Percentiles rank a stretch among this genome's conserved stretches.
Evolutionary conservation across 768 basidiomycete species (phyloP).

Genomic region (Clitopilus hobsonii): DNA sequence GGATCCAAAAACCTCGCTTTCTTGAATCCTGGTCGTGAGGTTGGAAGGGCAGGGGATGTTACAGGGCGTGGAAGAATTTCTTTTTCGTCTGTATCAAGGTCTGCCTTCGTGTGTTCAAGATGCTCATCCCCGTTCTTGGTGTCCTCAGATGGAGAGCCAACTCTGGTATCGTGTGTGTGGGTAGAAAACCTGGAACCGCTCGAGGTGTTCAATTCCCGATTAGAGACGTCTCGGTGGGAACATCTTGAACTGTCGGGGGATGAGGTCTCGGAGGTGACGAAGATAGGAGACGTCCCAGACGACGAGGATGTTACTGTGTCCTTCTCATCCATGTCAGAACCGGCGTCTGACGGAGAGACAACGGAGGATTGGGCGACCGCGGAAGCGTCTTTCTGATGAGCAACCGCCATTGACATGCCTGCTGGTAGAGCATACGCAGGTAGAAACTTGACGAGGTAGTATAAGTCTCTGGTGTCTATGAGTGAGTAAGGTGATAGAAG

Average conservation of each 20-base stretch:
- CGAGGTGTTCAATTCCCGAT: no score
- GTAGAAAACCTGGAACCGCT: no score
- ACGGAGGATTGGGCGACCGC: not conserved
- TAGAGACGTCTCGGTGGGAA: no score
- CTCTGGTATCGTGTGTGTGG: constrained; percentile 4
- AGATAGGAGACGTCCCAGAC: no score
- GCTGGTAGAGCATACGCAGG: constrained; percentile 57
- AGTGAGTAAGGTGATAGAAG: not conserved
- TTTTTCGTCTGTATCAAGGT: no score
- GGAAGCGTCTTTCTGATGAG: not conserved
- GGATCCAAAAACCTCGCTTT: not conserved
- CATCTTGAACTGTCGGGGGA: no score
- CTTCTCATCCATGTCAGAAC: no score
- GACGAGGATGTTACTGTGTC: no score
- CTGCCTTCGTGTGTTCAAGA: no score
- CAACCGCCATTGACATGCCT: constrained; percentile 35
- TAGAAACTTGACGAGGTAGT: constrained; percentile 69
- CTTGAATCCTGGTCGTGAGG: constrained; percentile 3
- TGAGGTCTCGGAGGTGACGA: no score
- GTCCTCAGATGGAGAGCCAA: constrained; percentile 14
- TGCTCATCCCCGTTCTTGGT: constrained; percentile 20
- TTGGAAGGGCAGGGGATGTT: constrained; percentile 17
- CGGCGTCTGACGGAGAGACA: no score
- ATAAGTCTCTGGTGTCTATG: constrained; percentile 44
- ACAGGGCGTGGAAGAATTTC: constrained; percentile 19